Base-by-base conservation (phyloP, 768 basidiomycete species). In the Termitomyces sp. region DNA sequence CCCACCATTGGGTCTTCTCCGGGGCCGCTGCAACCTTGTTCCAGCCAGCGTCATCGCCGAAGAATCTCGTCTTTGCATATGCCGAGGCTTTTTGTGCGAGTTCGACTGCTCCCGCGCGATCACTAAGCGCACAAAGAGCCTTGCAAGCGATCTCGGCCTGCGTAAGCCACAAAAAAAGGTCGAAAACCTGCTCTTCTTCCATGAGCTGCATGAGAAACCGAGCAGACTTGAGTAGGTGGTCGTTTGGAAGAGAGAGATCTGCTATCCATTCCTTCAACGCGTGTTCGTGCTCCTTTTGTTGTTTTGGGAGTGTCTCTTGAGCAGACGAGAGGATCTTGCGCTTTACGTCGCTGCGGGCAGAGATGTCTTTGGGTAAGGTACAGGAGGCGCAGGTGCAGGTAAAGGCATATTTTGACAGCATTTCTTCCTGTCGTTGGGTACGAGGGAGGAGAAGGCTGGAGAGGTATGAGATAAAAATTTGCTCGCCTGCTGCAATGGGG, bases 1-100 rank as follows among this genome's bases (percentile, higher is more conserved):
- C 64, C 64, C 68, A 69, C 68, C 68, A 68, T 12, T 22, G 51
- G 7, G 65, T 69, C 32, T 50, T 58, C 58, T 67, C 63, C 15
- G 65, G 68, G 6, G 67, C 55, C 9, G 46, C 62, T 3, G 63
- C 67, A 7, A 69, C 63, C 42, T 62, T 59, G 16, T 33, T 46
- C 68, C 68, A 69, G 0, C 67, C 61, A 36, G 38, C 62, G 32
- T 68, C 62, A 18, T 63, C 52, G 3, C 62, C 62, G 22, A 28
- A 59, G 8, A 49, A 33, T 8, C 12, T 32, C 6, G 53, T 38
- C 54, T 64, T 55, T 18, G 45, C 46, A 44, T 56, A 61, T 9
- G 5, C 49, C n/a, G 65, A 61, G 9, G 65, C 64, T 42, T 65
- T 66, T 55, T 39, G 49, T 16, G 67, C 68, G 46, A 66, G 60